Evolutionary conservation across 192 early-diverging fungal genomes (phyloP).

Genomic region (Coemansia furcata): DNA sequence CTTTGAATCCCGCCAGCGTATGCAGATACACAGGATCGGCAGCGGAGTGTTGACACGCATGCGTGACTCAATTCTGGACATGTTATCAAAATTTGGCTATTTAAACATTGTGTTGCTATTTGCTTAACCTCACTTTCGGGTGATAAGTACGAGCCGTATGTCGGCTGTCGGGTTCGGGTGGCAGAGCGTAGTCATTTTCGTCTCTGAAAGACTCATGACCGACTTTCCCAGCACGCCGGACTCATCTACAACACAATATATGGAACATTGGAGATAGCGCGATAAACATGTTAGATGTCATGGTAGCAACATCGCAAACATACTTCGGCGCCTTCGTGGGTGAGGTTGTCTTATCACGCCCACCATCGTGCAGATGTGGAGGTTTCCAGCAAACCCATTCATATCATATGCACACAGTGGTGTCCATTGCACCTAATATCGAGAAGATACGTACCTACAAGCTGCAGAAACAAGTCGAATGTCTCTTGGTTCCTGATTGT

Average conservation of each 20-base stretch:
- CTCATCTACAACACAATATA: constrained; percentile 23
- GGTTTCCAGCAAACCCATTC: neutral
- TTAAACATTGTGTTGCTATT: neutral
- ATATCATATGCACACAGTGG: neutral
- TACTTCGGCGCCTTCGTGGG: too few relatives aligned
- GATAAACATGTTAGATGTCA: neutral
- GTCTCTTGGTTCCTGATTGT: constrained; percentile 40
- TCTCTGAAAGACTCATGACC: constrained; percentile 38
- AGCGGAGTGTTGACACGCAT: neutral
- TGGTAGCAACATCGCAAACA: neutral
- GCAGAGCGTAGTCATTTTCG: constrained; percentile 35
- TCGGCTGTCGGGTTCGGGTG: constrained; percentile 31
- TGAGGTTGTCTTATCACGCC: neutral
- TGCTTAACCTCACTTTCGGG: constrained; percentile 29
- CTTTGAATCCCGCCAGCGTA: neutral
- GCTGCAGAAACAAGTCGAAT: constrained; percentile 38
- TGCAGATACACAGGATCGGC: neutral
- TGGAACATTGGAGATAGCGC: neutral
- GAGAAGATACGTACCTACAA: constrained; percentile 27
- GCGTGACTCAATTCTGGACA: neutral
- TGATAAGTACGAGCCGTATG: constrained; percentile 43
- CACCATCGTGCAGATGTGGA: neutral
- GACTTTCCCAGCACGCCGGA: constrained; percentile 42
- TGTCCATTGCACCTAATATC: neutral
- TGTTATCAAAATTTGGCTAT: neutral